These are phyloP conservation scores for Colletotrichum chrysophilum DNA, from an alignment of 2,329 filamentous ascomycete genomes.

Conservation along the genomic window DNA sequence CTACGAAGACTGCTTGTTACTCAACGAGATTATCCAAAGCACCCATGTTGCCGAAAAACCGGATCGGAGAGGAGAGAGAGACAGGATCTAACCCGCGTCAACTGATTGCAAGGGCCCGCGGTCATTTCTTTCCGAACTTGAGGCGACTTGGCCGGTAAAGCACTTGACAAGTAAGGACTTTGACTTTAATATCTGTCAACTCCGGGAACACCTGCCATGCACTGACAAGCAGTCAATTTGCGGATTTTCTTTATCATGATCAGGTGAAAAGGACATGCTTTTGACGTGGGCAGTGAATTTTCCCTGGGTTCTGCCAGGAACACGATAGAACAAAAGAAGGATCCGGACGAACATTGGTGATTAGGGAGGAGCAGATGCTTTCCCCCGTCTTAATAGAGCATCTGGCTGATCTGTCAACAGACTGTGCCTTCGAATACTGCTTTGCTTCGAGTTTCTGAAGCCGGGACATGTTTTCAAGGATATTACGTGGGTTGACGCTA, in stretches of 20 bases:
- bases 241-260: background rate
- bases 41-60: background rate
- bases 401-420: background rate
- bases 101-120: background rate
- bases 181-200: background rate
- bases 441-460: background rate
- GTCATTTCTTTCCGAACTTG: background rate
- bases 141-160: background rate
- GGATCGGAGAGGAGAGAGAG: background rate
- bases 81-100: background rate
- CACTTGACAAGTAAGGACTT: background rate
- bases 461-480: background rate
- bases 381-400: background rate
- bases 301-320: background rate
- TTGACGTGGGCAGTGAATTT: background rate
- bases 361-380: background rate
- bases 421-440: background rate
- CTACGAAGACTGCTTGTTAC: background rate
- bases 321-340: background rate
- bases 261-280: background rate
- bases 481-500: background rate
- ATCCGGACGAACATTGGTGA: background rate
- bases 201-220: background rate
- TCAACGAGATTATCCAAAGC: background rate
- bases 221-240: background rate